phyloP scores from a whole-genome alignment of 371 early-diverging fungal genomes.

The Conidiobolus incongruus region DNA sequence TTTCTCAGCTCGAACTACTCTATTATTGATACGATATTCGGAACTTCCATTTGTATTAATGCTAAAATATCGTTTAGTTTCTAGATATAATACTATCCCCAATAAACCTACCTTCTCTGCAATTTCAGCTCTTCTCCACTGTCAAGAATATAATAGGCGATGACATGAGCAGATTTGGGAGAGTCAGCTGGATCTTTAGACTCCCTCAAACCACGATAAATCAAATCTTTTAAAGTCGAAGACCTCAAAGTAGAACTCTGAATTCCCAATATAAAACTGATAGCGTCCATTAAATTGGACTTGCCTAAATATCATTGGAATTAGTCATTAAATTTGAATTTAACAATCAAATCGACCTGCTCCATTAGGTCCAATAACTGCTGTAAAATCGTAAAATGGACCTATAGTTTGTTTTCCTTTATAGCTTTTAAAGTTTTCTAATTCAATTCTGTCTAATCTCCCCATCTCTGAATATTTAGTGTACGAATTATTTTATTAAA shows the following conservation, averaged over 20 bases:
- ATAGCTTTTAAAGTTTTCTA: conserved; percentile 99
- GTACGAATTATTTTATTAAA: background rate
- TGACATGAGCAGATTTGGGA: conserved; percentile 44
- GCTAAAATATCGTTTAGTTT: conserved; percentile 13
- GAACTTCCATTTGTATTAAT: conserved; percentile 49
- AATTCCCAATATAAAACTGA: conserved; percentile 93
- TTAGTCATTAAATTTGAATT: background rate
- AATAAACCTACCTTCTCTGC: conserved; percentile 22
- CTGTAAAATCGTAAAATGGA: conserved; percentile 89
- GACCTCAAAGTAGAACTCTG: conserved; percentile 74
- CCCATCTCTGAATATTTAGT: conserved; percentile 26
- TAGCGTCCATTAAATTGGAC: conserved; percentile 98
- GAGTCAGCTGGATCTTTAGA: conserved; percentile 9
- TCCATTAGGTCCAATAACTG: conserved; percentile 98
- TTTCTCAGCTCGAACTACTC: conserved; percentile 30
- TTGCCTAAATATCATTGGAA: conserved; percentile 35
- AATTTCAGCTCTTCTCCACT: conserved; percentile 27
- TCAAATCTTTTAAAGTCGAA: conserved; percentile 64
- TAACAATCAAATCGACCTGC: conserved; percentile 29
- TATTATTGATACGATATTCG: conserved; percentile 74
- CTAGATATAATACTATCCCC: too few relatives aligned
- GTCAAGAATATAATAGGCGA: conserved; percentile 40
- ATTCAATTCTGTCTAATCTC: conserved; percentile 67
- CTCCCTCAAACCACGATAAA: conserved; percentile 39
- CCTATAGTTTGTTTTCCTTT: conserved; percentile 81